Evolutionary conservation across 2,329 filamentous ascomycete genomes (phyloP).

Genomic region (Diaporthe caulivora): DNA sequence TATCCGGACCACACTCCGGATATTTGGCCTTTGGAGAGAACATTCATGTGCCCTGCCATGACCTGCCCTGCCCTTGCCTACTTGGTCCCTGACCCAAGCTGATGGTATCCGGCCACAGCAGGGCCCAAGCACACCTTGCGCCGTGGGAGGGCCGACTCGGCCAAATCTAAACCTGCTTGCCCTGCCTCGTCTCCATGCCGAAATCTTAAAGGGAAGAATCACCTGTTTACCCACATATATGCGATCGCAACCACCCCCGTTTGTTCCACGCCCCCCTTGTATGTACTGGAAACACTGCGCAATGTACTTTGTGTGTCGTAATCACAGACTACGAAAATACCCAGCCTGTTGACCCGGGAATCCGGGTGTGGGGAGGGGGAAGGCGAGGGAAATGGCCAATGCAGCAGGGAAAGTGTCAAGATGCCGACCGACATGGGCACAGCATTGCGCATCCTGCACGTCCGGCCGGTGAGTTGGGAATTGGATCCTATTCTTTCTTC

Average conservation of each 20-base stretch:
- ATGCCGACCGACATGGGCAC: background rate
- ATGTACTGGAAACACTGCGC: no score
- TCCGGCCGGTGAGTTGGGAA: conserved; percentile 22
- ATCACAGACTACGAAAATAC: background rate
- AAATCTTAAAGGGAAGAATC: conserved; percentile 13
- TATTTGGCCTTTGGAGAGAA: background rate
- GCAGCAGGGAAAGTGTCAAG: no score
- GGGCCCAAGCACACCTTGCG: conserved; percentile 15
- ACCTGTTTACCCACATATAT: conserved; percentile 20
- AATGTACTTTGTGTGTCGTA: background rate
- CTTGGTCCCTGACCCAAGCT: conserved; percentile 15
- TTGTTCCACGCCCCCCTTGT: no score
- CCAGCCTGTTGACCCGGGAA: conserved; percentile 2
- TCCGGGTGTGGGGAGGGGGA: conserved; percentile 21
- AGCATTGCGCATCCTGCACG: conserved; percentile 22
- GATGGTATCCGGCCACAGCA: conserved; percentile 27
- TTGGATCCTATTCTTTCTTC: conserved; percentile 14
- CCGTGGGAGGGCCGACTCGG: conserved; percentile 3
- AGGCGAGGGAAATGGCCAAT: background rate
- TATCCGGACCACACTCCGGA: conserved; percentile 17
- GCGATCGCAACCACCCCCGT: no score
- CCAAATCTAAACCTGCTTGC: conserved; percentile 18
- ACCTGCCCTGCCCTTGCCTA: background rate
- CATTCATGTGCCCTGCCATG: background rate
- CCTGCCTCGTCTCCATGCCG: background rate